Evolutionary conservation across 1,284 basidiomycete genomes (phyloP), one percentile per base, ranked within the genome.

Genomic region (Naganishia sp.): DNA sequence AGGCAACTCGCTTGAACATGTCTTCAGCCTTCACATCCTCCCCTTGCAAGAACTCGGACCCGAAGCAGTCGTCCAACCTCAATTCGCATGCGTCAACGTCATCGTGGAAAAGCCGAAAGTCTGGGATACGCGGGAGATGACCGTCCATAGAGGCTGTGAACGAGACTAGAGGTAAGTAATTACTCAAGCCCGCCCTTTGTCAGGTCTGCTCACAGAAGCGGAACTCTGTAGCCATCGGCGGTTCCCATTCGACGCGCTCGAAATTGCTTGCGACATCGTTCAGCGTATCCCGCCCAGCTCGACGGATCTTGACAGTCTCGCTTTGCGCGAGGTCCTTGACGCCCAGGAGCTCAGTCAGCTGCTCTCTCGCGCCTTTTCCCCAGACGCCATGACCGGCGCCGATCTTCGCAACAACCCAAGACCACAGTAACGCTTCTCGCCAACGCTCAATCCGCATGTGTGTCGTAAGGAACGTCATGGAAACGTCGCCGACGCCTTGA

Each of bases 1-100:
- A 85, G 0, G 83, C 78, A 48, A 84, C 73, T 36, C 80, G 75
- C 72, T 79, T 82, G 75, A 84, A 84, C 71, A 84, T 78, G 18
- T 78, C 78, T 6, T 70, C 72, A 0, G 81, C 75, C 0, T 74
- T 63, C 11, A 73, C 65, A 72, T 64, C 9, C 33, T 53, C 21
- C 65, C 52, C 44, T 63, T 63, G 75, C 75, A 79, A 65, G 75
- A 79, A 16, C 5, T 21, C 42, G 70, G 23, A 25, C 16, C 75
- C 77, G 52, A 81, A 79, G 54, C 80, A 81, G 18, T 67, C 63
- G 16, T 76, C 70, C 42, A 78, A 68, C 55, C 77, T 74, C 53
- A 81, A 64, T 15, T 65, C 55, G 68, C 79, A 79, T 46, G 44
- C 60, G 43, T 60, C 13, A 31, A 54, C 25, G 13, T 53, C 56